Evolutionary conservation across 1,284 basidiomycete species (phyloP).

Genomic region (Cryptococcus hybrid): DNA sequence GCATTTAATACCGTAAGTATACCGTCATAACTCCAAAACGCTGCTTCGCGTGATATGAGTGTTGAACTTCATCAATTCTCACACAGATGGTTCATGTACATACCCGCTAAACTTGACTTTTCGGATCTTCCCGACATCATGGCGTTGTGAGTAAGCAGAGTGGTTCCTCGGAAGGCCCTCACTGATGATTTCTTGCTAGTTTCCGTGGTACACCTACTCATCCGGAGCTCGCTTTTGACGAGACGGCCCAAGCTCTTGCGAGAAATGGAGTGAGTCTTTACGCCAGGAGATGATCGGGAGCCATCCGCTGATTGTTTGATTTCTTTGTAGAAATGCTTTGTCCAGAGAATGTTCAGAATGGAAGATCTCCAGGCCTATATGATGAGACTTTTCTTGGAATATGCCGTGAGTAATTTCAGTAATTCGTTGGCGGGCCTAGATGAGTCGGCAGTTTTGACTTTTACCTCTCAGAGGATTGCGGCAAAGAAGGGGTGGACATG

Average conservation of each 20-base stretch:
- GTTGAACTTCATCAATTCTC: background rate
- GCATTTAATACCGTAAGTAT: conserved; percentile 38
- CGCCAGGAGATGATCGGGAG: background rate
- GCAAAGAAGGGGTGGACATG: conserved; percentile 31
- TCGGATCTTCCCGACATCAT: conserved; percentile 47
- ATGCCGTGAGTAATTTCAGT: conserved; percentile 29
- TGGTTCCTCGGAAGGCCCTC: background rate
- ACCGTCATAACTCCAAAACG: conserved; percentile 7
- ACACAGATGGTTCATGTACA: conserved; percentile 47
- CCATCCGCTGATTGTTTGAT: background rate
- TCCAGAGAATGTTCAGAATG: conserved; percentile 45
- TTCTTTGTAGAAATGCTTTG: conserved; percentile 41
- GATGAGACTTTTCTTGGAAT: conserved; percentile 48
- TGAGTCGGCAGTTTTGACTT: background rate
- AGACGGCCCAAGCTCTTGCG: conserved; percentile 46
- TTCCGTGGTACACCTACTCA: conserved; percentile 43
- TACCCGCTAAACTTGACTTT: conserved; percentile 47
- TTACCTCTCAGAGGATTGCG: conserved; percentile 27
- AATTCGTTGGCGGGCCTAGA: background rate
- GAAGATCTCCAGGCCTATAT: conserved; percentile 50
- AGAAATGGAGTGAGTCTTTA: conserved; percentile 40
- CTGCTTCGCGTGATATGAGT: background rate
- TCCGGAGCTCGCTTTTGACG: conserved; percentile 46
- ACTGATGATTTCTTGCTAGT: conserved; percentile 12
- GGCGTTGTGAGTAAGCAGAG: conserved; percentile 36